Percentiles rank a stretch among this genome's conserved stretches.
phyloP scores from a whole-genome alignment of 2,329 filamentous ascomycete species.

The Fusarium sublunatum region DNA sequence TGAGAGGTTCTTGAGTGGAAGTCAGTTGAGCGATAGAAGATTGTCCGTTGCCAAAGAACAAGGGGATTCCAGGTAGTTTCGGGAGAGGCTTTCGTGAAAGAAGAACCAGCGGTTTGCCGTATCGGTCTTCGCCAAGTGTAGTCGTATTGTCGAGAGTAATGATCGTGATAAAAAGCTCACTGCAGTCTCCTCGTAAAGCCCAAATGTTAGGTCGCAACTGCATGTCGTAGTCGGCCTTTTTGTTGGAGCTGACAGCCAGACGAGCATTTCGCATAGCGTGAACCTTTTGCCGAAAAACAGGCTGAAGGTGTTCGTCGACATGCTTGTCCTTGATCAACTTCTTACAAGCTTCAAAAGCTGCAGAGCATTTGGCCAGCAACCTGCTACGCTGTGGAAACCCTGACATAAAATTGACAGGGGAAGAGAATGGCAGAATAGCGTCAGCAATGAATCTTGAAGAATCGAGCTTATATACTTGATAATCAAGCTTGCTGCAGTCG shows the following conservation, averaged over 20 bases:
- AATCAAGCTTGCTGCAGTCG: slow-evolving; percentile 61
- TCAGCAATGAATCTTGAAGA: slow-evolving; percentile 76
- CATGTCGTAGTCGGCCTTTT: slow-evolving; percentile 80
- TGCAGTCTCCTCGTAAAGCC: slow-evolving; percentile 57
- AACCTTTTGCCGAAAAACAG: slow-evolving; percentile 75
- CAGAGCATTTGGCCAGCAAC: slow-evolving; percentile 83
- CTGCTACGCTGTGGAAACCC: slow-evolving; percentile 77
- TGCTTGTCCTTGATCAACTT: slow-evolving; percentile 72
- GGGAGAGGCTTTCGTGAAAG: slow-evolving; percentile 76
- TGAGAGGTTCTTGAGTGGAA: slow-evolving; percentile 57
- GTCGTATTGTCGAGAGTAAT: slow-evolving; percentile 68
- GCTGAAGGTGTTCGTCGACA: slow-evolving; percentile 79
- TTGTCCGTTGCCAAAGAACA: slow-evolving; percentile 76
- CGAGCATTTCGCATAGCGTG: slow-evolving; percentile 89
- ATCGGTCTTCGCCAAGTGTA: slow-evolving; percentile 61
- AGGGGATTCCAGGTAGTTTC: slow-evolving; percentile 71
- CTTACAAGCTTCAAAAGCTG: slow-evolving; percentile 85
- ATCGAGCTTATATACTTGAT: slow-evolving; percentile 67
- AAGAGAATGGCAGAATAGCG: slow-evolving; percentile 78
- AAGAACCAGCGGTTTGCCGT: slow-evolving; percentile 74
- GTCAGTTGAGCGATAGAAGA: slow-evolving; percentile 68
- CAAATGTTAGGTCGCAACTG: slow-evolving; percentile 82
- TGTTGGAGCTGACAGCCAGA: slow-evolving; percentile 83
- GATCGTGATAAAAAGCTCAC: slow-evolving; percentile 69
- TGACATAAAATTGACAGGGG: slow-evolving; percentile 74